Evolutionary conservation across 2,329 filamentous ascomycete species (phyloP), one percentile per base, ranked within the genome.

Genomic region (Xylaria polymorpha): DNA sequence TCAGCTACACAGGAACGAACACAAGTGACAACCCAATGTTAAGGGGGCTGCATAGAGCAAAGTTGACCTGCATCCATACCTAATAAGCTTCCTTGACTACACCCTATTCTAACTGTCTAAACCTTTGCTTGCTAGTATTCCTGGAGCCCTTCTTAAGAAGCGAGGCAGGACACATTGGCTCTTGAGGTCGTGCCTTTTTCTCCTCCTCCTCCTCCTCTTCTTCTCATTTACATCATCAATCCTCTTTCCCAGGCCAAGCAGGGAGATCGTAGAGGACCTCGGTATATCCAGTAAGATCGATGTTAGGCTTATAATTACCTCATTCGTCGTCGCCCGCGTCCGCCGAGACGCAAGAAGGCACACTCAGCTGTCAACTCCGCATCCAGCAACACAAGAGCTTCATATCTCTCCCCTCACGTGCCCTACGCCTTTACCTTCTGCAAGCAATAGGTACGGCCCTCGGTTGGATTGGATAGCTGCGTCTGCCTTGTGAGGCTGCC

Each of bases 401-500:
- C 25, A 48, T 37, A 20, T 25, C 50, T 22, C 32, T 39, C 53
- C 1, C 61, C 41, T 62, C 41, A 58, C 39, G 46, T 20, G 39
- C 35, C 32, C 41, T 29, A 9, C 44, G 25, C 50, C 22, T 61
- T 64, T 22, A 67, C 69, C 56, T 60, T 61, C 64, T 64, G 51
- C 53, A 51, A 25, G 60, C 43, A 35, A 50, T 57, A 64, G 43
- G 60, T 37, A 61, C 46, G 29, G 32, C 61, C 25, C 64, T 53
- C 65, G 70, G 67, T 65, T 68, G 61, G 68, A 64, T 53, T 67
- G 62, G 67, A 62, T 71, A 63, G 68, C 63, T 74, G 71, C 67
- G 70, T 72, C 69, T 71, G 62, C 67, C 70, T 73, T 62, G 72
- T 68, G 65, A 74, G 72, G 66, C 64, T 71, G 67, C 50, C 46